Percentiles rank a stretch among this genome's conserved stretches.
Evolutionary conservation across 129 eudicot genomes (phyloP).

Genomic region (Saussurea involucrata): DNA sequence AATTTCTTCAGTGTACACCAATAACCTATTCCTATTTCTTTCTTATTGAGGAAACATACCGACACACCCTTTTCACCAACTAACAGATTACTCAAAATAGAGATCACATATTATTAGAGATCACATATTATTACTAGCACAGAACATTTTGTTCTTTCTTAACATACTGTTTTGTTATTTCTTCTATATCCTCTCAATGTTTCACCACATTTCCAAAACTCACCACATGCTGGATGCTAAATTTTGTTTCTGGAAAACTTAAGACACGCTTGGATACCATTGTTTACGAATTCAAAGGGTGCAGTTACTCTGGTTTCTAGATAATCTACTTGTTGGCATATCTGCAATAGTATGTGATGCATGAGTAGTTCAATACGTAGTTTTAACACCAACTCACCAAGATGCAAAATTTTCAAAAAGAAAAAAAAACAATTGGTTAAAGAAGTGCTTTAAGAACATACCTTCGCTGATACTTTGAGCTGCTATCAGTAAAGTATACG

Average conservation of each 20-base stretch:
- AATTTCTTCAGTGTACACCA: no score
- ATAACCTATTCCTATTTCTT: no score
- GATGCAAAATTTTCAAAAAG: background rate
- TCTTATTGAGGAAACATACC: no score
- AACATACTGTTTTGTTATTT: no score
- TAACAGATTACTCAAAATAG: background rate
- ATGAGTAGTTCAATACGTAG: background rate
- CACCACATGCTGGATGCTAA: background rate
- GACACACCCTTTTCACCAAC: background rate
- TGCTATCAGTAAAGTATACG: conserved; percentile 89
- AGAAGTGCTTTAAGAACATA: conserved; percentile 15
- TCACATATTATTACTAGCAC: background rate
- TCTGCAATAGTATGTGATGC: background rate
- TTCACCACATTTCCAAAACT: background rate
- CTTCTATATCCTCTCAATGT: no score
- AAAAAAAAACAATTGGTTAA: background rate
- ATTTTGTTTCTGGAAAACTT: background rate
- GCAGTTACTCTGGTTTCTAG: background rate
- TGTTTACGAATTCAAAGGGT: background rate
- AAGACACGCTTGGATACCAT: background rate
- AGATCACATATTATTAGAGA: no score
- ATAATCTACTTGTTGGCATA: background rate
- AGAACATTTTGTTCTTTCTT: no score
- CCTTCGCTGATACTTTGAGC: conserved; percentile 81
- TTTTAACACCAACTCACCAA: background rate